A percentile compares a stretch with the other conserved stretches of the same genome.
phyloP scores from a whole-genome alignment of 2,329 filamentous ascomycete species.

The Trichoderma lentiforme region DNA sequence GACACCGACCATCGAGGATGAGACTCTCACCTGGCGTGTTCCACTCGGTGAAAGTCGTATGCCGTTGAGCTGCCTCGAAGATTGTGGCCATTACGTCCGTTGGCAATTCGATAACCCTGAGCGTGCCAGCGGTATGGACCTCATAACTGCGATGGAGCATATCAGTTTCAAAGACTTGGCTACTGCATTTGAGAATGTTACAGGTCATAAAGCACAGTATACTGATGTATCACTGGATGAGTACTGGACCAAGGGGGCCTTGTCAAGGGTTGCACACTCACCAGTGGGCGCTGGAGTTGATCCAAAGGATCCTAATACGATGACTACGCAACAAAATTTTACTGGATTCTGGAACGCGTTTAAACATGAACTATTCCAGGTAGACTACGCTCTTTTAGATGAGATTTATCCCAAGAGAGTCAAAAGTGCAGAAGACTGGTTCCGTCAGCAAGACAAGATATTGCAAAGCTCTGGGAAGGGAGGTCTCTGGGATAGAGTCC shows the following conservation, averaged over 20 bases:
- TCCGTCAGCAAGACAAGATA: background rate
- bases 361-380: background rate
- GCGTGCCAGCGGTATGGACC: background rate
- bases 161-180: background rate
- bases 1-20: background rate
- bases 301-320: background rate
- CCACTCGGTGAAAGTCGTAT: background rate
- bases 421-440: background rate
- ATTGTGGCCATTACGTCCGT: background rate
- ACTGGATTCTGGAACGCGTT: background rate
- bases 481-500: background rate
- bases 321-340: background rate
- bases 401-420: background rate
- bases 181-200: background rate
- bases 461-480: background rate
- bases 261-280: background rate
- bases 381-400: background rate
- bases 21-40: background rate
- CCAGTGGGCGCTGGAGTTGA: background rate
- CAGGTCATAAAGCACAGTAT: background rate
- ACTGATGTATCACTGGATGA: background rate
- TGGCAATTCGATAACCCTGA: constrained; percentile 1
- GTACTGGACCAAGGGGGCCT: background rate
- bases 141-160: background rate
- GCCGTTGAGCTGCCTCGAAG: background rate